A percentile compares a stretch with the other conserved stretches of the same genome.
These are phyloP conservation scores for Mallotus nudiflorus DNA, from an alignment of 345 rosid genomes.

Conservation along the genomic window DNA sequence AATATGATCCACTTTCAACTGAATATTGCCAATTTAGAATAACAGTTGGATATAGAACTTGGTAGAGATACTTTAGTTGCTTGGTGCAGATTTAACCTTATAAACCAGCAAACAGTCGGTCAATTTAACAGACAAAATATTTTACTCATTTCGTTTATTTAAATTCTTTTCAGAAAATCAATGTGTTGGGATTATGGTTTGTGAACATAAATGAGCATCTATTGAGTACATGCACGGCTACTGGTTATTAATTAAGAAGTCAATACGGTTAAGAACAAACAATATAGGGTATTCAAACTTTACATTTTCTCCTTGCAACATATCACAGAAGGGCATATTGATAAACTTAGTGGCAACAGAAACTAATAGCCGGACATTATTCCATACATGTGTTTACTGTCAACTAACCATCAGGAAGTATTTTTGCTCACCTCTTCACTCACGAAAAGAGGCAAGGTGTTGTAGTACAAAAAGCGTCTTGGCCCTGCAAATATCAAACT, in stretches of 20 bases:
- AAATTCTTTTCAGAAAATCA: not conserved
- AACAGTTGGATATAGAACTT: not conserved
- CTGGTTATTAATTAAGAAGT: not conserved
- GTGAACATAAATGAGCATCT: not conserved
- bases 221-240: not conserved
- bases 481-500: slow-evolving; percentile 53
- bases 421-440: slow-evolving; percentile 71
- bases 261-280: not conserved
- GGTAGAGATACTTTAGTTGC: not conserved
- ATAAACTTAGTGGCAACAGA: not conserved
- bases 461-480: slow-evolving; percentile 73
- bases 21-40: not conserved
- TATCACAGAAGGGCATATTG: not conserved
- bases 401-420: not conserved
- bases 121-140: not conserved
- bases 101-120: not conserved
- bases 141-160: not conserved
- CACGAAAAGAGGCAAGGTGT: slow-evolving; percentile 49
- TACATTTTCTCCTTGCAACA: not conserved
- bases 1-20: not conserved
- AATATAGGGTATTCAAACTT: not conserved
- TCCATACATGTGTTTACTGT: not conserved
- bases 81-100: not conserved
- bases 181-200: not conserved
- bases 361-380: not conserved